These are phyloP conservation scores for Coemansia sp. DNA, from an alignment of 192 early-diverging fungal species.

Conservation along the genomic window DNA sequence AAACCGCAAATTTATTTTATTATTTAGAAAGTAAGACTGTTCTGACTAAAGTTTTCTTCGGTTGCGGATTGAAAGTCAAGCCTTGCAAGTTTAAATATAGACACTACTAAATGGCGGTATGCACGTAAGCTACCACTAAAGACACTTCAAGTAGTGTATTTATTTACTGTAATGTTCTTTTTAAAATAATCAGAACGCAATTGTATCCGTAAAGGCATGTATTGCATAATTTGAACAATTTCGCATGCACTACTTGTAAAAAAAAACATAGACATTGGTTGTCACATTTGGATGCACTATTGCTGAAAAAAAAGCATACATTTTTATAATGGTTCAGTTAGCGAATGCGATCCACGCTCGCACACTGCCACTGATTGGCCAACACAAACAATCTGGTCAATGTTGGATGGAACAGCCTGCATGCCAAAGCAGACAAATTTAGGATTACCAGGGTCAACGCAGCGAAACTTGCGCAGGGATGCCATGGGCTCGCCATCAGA, in stretches of 20 bases:
- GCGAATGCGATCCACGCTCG: constrained; percentile 34
- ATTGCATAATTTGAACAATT: not conserved
- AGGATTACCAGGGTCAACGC: constrained; percentile 42
- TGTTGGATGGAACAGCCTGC: constrained; percentile 29
- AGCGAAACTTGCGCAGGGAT: constrained; percentile 56
- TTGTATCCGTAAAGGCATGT: no score
- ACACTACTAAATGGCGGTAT: no score
- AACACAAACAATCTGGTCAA: constrained; percentile 23
- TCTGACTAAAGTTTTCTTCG: no score
- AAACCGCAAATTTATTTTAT: no score
- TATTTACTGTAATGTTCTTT: no score
- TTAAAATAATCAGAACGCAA: no score
- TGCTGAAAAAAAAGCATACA: not conserved
- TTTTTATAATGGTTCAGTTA: constrained; percentile 33
- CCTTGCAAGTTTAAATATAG: no score
- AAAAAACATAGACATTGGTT: not conserved
- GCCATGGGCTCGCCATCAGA: constrained; percentile 55
- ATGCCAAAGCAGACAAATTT: constrained; percentile 44
- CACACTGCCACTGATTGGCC: constrained; percentile 25
- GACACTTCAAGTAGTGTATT: no score
- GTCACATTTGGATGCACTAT: not conserved
- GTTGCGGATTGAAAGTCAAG: no score
- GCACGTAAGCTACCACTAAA: no score
- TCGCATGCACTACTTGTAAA: no score
- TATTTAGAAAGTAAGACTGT: no score